Evolutionary conservation across 2,329 filamentous ascomycete genomes (phyloP).

Genomic region (Cryphonectria japonica): DNA sequence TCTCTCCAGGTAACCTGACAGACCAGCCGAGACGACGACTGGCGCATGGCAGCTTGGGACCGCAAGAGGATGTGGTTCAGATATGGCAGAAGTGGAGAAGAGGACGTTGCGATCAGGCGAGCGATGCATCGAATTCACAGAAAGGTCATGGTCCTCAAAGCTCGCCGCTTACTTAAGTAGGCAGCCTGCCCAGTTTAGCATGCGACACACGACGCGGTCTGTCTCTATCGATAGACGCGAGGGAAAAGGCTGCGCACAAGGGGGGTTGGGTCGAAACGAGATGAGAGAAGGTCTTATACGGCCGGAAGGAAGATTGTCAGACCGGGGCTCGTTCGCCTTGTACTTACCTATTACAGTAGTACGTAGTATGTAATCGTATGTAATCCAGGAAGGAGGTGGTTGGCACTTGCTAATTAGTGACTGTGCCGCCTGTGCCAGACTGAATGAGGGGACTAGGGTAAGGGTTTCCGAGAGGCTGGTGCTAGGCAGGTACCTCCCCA

Average conservation of each 20-base stretch:
- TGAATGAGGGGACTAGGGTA: not conserved
- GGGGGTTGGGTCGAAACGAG: not conserved
- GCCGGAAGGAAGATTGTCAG: not conserved
- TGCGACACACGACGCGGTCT: slow-evolving; percentile 7
- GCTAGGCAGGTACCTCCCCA: not conserved
- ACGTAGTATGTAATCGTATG: not conserved
- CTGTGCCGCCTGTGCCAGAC: slow-evolving; percentile 4
- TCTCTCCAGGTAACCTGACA: not conserved
- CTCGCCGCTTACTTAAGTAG: not conserved
- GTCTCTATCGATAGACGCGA: not conserved
- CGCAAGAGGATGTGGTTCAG: not conserved
- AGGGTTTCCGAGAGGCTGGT: not conserved
- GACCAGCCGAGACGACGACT: slow-evolving; percentile 12
- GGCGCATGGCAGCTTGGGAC: no score
- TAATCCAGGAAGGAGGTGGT: not conserved
- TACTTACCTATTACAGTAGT: not conserved
- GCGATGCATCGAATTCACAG: slow-evolving; percentile 1
- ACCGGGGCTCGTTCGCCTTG: not conserved
- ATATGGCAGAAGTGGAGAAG: slow-evolving; percentile 5
- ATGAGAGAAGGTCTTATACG: slow-evolving; percentile 14
- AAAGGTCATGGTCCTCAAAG: slow-evolving; percentile 8
- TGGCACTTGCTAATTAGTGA: not conserved
- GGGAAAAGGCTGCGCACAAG: not conserved
- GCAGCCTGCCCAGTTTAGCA: slow-evolving; percentile 9
- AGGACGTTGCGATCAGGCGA: not conserved